Base-by-base conservation (phyloP, 495 filamentous ascomycete species). In the Podospora pseudocomata region DNA sequence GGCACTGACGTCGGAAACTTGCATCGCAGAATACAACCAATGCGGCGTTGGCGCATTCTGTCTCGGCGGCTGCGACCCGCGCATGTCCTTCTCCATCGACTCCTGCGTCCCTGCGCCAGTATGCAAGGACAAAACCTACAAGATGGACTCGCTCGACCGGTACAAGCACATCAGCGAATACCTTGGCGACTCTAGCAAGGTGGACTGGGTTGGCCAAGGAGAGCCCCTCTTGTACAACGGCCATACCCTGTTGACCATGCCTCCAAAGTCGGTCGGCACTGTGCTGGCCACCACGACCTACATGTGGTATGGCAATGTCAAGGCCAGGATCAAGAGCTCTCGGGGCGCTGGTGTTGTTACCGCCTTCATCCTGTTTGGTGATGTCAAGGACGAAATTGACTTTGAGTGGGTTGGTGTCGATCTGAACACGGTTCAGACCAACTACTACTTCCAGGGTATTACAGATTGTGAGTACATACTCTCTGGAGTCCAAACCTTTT, bases 311-410 rank as follows among this genome's bases (percentile, higher is more conserved):
- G 95, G 95, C 74, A 96, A 90, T 78, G 87, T 98, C 70, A 90
- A 88, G 73, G 93, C 91, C 19, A 90, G 82, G 28, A 82, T 99
- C 78, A 97, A 93, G 86, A 94, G 92, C 6, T 91, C 90, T 67
- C 87, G 90, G 72, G 94, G 92, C 57, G 77, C 81, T 32, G 95
- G 95, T 82, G 95, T 98, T 39, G 92, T 99, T 5, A 93, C 93
- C 23, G 95, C 94, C 16, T 99, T 99, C 77, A 98, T 99, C 77
- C 82, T 98, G 71, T 85, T 97, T 72, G 90, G 89, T 39, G 95
- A 98, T 76, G 91, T 95, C 73, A 96, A 97, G 82, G 95, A 99
- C 74, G 95, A 99, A 78, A 96, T 99, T 74, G 95, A 99, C 78
- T 97, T 91, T 76, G 95, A 99, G 81, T 99, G 88, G 75, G 87